Base-by-base conservation (phyloP, 1,284 basidiomycete species). In the Austropuccinia psidii region DNA sequence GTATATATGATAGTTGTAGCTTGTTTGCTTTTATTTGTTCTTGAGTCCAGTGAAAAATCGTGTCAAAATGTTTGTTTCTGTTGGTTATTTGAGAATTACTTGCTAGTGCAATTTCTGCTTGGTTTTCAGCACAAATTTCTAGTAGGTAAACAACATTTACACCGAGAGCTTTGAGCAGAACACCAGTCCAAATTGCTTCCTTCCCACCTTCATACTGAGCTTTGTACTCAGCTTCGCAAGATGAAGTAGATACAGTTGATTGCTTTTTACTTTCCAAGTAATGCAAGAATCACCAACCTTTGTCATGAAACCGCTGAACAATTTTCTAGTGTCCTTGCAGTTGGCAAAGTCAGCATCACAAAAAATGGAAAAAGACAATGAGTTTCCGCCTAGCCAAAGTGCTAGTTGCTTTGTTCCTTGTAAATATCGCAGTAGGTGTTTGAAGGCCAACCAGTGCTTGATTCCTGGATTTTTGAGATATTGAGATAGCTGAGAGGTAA, bases 41-140 rank as follows among this genome's bases (percentile, higher is more conserved):
- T n/a, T n/a, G n/a, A n/a, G n/a, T n/a, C n/a, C n/a, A n/a, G n/a
- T n/a, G n/a, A n/a, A n/a, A n/a, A n/a, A n/a, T n/a, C n/a, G n/a
- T n/a, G n/a, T n/a, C n/a, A n/a, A n/a, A n/a, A n/a, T n/a, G n/a
- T n/a, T n/a, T n/a, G n/a, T n/a, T n/a, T n/a, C n/a, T n/a, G n/a
- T n/a, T n/a, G n/a, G n/a, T n/a, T n/a, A n/a, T n/a, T n/a, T n/a
- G n/a, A n/a, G 81, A 78, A 66, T 83, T 81, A 7, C 79, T 45
- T 0, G 82, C 77, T 0, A 85, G 74, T 0, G 76, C 61, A 33
- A 84, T 80, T 0, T 82, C 77, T 0, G 80, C 77, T 11, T 78
- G 73, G 75, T 85, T 85, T 76, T 86, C n/a, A n/a, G n/a, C n/a
- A n/a, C n/a, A n/a, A n/a, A n/a, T n/a, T n/a, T n/a, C n/a, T n/a